Conservation (phyloP, 192 early-diverging fungal species). For the Coemansia sp. region DNA sequence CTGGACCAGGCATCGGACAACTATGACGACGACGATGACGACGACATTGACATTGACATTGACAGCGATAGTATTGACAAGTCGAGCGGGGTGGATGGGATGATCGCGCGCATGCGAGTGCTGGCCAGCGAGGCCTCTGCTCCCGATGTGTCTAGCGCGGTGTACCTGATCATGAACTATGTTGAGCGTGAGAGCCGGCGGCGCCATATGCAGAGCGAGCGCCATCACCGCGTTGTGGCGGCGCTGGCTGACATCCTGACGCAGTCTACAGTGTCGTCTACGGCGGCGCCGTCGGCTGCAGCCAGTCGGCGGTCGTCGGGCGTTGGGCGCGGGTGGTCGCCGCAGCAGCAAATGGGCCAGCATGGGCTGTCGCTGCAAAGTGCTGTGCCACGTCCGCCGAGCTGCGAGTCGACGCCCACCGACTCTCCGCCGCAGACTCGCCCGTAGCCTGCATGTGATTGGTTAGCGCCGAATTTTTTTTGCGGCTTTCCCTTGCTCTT, state of each 20-base stretch:
- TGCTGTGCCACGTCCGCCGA: not conserved
- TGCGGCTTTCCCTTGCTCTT: no score
- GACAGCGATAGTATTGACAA: not conserved
- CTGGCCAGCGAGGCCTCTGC: constrained; percentile 28
- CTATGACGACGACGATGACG: constrained; percentile 8
- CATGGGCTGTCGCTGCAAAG: not conserved
- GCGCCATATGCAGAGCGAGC: constrained; percentile 45
- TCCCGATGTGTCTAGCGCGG: constrained; percentile 24
- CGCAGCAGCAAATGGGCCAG: constrained; percentile 5
- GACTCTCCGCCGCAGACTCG: constrained; percentile 1
- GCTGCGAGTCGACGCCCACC: constrained; percentile 16
- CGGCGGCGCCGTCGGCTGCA: constrained; percentile 21
- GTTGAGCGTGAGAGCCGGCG: constrained; percentile 48
- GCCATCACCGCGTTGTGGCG: constrained; percentile 36
- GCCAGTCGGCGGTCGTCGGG: constrained; percentile 38
- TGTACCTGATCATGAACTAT: constrained; percentile 43
- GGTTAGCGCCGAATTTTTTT: constrained; percentile 1
- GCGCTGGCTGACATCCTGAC: constrained; percentile 43
- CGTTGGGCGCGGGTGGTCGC: constrained; percentile 4
- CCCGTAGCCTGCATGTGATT: not conserved
- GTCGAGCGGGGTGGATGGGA: not conserved
- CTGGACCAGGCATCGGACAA: constrained; percentile 25
- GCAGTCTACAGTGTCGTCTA: constrained; percentile 18
- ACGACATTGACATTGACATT: not conserved
- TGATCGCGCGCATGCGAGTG: constrained; percentile 37